Base-by-base conservation (phyloP, 441 rosid species). In the Populus tomentosa region DNA sequence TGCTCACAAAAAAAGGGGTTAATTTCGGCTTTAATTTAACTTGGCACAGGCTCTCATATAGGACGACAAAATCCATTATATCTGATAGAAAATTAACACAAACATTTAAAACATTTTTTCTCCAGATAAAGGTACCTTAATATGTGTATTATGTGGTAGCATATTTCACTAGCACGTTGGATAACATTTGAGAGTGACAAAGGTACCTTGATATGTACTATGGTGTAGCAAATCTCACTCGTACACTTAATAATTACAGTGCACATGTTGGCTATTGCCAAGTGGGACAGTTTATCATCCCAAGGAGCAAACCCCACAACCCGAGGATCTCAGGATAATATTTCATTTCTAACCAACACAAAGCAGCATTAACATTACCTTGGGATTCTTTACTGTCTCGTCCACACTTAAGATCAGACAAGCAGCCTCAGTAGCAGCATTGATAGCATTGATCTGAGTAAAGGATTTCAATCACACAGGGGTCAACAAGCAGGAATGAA, bases 401-500 rank as follows among this genome's bases (percentile, higher is more conserved):
- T 94, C 99, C 81, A 97, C 98, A 74, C 98, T 90, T 79, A 97
- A 82, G 79, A 97, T 81, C 61, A 97, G 97, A 87, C 99, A 97
- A 50, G 99, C 94, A 42, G 99, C 99, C 87, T 97, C 99, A 35
- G 98, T 89, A 24, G 99, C 99, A 77, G 98, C 99, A 82, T 92
- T 97, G 82, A 97, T 91, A 28, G 99, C 98, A 84, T 94, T 97
- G 62, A 94, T 92, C 99, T 97, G 88, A 75, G 77, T 71, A 26
- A 78, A 70, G 24, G 36, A 36, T 62, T 67, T 46, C 66, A 62
- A 74, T 62, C 42, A 20, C 75, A 69, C 4, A 69, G n/a, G 18
- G 68, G 16, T 72, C 70, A 81, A 65, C 7, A 68, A 3, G 26
- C 26, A 20, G 13, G 69, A 42, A 63, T 4, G 64, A 35, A 46